A percentile compares a stretch with the other conserved stretches of the same genome.
These are phyloP conservation scores for Arthrocladium fulminans DNA, from an alignment of 2,329 filamentous ascomycete species.

Conservation along the genomic window DNA sequence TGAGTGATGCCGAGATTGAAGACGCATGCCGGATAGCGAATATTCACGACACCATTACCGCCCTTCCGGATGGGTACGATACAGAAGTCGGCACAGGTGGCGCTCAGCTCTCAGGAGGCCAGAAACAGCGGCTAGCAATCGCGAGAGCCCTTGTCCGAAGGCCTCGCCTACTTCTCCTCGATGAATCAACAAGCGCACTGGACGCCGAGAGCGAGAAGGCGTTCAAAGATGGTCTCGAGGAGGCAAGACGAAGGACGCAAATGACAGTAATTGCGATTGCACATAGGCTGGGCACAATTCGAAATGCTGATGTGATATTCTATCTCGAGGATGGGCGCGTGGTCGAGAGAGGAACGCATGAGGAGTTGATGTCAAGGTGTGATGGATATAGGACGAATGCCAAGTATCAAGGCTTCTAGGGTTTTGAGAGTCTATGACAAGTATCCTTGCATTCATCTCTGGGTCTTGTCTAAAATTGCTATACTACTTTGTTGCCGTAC, in stretches of 20 bases:
- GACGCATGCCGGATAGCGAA: constrained; percentile 60
- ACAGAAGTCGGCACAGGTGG: constrained; percentile 49
- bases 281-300: constrained; percentile 34
- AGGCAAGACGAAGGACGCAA: constrained; percentile 44
- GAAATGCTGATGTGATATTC: constrained; percentile 72
- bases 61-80: constrained; percentile 42
- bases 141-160: constrained; percentile 49
- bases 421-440: too few relatives aligned
- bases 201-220: constrained; percentile 46
- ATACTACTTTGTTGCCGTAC: too few relatives aligned
- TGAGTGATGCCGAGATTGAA: constrained; percentile 62
- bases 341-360: constrained; percentile 73
- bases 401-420: background rate
- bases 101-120: constrained; percentile 48
- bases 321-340: constrained; percentile 56
- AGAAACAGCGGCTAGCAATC: constrained; percentile 51
- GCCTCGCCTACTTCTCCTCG: constrained; percentile 49
- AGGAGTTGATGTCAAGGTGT: constrained; percentile 52
- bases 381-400: background rate
- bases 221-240: constrained; percentile 35
- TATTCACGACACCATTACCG: constrained; percentile 42
- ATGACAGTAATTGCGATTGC: constrained; percentile 36
- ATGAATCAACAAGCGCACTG: constrained; percentile 53
- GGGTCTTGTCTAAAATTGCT: too few relatives aligned
- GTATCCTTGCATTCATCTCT: too few relatives aligned